Evolutionary conservation across 129 eudicot species (phyloP).

Genomic region (Flaveria trinervia): DNA sequence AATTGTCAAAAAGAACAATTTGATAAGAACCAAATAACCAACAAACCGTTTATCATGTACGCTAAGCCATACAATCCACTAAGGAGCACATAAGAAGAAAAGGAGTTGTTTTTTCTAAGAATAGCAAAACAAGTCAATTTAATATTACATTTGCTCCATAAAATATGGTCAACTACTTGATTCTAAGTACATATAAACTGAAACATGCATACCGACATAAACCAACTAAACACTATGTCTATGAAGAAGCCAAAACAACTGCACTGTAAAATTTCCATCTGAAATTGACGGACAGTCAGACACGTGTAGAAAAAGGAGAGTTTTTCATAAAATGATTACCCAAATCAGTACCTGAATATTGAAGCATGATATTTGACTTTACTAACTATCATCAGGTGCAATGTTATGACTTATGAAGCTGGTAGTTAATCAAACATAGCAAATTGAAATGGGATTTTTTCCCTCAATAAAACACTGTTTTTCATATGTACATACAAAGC

Average conservation of each 20-base stretch:
- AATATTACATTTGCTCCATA: neutral
- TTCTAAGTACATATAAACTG: neutral
- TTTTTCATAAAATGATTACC: neutral
- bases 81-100: neutral
- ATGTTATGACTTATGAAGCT: slow-evolving; percentile 7
- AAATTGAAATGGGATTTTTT: neutral
- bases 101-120: neutral
- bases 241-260: neutral
- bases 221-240: neutral
- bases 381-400: neutral
- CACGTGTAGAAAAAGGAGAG: too few relatives aligned
- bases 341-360: neutral
- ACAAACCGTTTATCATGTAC: neutral
- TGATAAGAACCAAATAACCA: slow-evolving; percentile 14
- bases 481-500: neutral
- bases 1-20: neutral
- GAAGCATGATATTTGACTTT: neutral
- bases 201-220: neutral
- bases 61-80: neutral
- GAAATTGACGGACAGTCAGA: neutral
- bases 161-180: neutral
- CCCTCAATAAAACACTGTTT: neutral
- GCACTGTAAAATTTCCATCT: neutral
- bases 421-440: slow-evolving; percentile 10
- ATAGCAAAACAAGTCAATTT: neutral